Evolutionary conservation across 2,329 filamentous ascomycete species (phyloP), one percentile per base, ranked within the genome.

Genomic region (Alternaria rosae): DNA sequence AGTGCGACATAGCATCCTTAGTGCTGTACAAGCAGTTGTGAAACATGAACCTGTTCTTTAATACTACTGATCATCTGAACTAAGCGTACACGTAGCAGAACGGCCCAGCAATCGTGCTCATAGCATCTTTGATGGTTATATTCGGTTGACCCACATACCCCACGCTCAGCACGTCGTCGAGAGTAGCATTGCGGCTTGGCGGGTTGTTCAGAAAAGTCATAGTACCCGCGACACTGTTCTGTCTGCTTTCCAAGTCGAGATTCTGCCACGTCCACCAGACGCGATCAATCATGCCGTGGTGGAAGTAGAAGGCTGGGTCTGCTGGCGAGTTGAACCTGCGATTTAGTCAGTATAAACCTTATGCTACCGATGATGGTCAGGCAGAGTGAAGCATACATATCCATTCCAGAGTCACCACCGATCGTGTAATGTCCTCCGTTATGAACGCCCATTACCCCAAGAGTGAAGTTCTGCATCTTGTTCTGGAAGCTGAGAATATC

Each of bases 241-340:
- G 35, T 15, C 35, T 15, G 4, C 35, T 38, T 38, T 38, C 9
- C n/a, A 38, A 38, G 6, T 52, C 30, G 20, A 52, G 50, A n/a
- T n/a, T 47, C 70, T 85, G 83, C 83, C 83, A 85, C 20, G 82
- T 81, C 80, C 80, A 82, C 75, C 78, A 85, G 0, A 80, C 72
- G 6, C 80, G 74, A 67, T 85, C 83, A 21, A 85, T 78, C 73
- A 80, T 79, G 6, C 76, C 77, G 59, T 85, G 83, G 62, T 85
- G 83, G 42, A 82, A 72, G 67, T 76, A 85, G 71, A 84, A 85
- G 20, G 74, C 62, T 1, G 82, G 82, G 28, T 85, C 83, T 38
- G 35, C 35, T 38, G 35, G 35, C 1, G 35, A 38, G 35, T 38
- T 38, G 35, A 38, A 38, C 35, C 35, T 38, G 15, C 35, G n/a